Evolutionary conservation across 139 green algal genomes (phyloP).

Genomic region (Auxenochlorella protothecoides): DNA sequence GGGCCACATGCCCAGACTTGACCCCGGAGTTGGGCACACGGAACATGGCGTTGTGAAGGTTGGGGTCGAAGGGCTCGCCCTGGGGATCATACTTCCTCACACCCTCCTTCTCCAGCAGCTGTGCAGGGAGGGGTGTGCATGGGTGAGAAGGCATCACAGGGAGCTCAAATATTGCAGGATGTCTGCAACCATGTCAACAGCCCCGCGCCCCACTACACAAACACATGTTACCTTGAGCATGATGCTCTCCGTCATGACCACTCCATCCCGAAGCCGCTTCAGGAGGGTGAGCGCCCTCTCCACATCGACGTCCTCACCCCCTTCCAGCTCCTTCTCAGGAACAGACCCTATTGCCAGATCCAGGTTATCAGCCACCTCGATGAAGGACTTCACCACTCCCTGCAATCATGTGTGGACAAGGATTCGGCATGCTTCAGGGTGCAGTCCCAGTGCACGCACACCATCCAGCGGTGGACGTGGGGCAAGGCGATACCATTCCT

Average conservation of each 20-base stretch:
- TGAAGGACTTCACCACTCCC: slow-evolving; percentile 71
- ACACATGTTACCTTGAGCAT: slow-evolving; percentile 51
- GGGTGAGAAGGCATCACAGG: background rate
- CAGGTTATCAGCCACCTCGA: slow-evolving; percentile 94
- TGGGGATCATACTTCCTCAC: slow-evolving; percentile 59
- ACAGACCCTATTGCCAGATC: slow-evolving; percentile 64
- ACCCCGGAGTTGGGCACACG: too few species aligned
- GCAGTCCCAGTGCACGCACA: too few species aligned
- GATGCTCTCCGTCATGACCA: slow-evolving; percentile 76
- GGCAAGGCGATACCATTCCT: too few species aligned
- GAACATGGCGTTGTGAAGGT: slow-evolving; percentile 48
- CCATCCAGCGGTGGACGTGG: too few species aligned
- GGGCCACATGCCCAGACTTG: slow-evolving; percentile 30
- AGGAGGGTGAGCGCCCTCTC: slow-evolving; percentile 47
- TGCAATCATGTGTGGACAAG: slow-evolving; percentile 20
- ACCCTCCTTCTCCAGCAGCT: slow-evolving; percentile 66
- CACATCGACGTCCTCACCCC: slow-evolving; percentile 17
- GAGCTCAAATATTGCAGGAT: background rate
- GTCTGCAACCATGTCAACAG: background rate
- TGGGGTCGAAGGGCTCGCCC: slow-evolving; percentile 87
- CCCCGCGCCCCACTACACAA: too few species aligned
- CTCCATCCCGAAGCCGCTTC: slow-evolving; percentile 65
- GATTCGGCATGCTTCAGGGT: too few species aligned
- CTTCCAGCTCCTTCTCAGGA: slow-evolving; percentile 32
- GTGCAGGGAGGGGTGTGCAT: background rate